Evolutionary conservation across 805 yeast species (phyloP), one percentile per base, ranked within the genome.

Genomic region (Candida saitoana): DNA sequence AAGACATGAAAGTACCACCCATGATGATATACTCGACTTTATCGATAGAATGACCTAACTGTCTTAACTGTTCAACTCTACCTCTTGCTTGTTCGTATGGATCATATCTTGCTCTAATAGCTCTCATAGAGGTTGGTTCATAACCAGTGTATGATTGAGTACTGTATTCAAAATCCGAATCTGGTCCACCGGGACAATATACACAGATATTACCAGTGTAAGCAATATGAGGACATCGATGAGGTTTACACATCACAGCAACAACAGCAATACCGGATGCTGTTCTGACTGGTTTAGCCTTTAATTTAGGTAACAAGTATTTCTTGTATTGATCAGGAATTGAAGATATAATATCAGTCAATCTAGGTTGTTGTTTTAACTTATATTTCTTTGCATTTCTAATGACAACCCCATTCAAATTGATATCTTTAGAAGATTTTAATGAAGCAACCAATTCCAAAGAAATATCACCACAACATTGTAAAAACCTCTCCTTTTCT

Each of bases 161-260:
- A 1, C 96, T 87, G 64, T 93, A 93, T 61, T 93, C 99, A 59
- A 93, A 93, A 66, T 93, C 99, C 1, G 95, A 84, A 62, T 93
- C 99, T 3, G 99, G 99, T 2, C 99, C 99, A 46, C 99, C 99
- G 4, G 99, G 99, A 68, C 99, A 93, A 61, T 86, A 93, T 9
- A 93, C 99, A 71, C 99, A 93, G 48, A 93, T 93, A 59, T 93
- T 93, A 47, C 99, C 99, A 0, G 99, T 93, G 62, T 93, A 93
- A 16, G 99, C 98, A 55, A 93, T 93, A 64, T 93, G 99, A 19
- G 99, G 99, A 65, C 99, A 93, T 68, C 99, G 77, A 63, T 93
- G 99, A 2, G 99, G 99, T 63, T 93, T 93, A 70, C 97, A 90
- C 98, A 93, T 93, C 24, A 93, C 98, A 0, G 99, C 99, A 35